Conservation (phyloP, 2,329 filamentous ascomycete species). For the Aspergillus glaucus region DNA sequence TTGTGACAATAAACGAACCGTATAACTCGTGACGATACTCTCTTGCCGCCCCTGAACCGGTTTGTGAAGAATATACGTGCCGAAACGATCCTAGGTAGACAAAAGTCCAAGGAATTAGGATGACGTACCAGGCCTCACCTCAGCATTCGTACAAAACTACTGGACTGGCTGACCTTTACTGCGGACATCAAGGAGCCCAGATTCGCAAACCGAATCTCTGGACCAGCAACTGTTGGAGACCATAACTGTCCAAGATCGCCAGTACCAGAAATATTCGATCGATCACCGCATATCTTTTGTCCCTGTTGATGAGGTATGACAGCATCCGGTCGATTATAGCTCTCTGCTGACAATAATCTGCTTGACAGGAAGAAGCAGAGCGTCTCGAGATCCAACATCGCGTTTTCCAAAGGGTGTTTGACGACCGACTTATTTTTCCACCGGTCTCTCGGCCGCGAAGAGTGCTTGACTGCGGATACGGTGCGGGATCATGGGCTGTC, state of each 20-base stretch:
- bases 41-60: slow-evolving; percentile 7
- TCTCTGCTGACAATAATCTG: slow-evolving; percentile 1
- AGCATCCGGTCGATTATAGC: slow-evolving; percentile 1
- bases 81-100: background rate
- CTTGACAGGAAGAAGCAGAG: slow-evolving; percentile 59
- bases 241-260: slow-evolving; percentile 55
- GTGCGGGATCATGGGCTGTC: slow-evolving; percentile 63
- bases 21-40: background rate
- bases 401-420: slow-evolving; percentile 59
- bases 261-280: slow-evolving; percentile 62
- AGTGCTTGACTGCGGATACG: slow-evolving; percentile 68
- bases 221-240: slow-evolving; percentile 56
- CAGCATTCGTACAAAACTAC: slow-evolving; percentile 2
- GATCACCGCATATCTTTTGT: slow-evolving; percentile 60
- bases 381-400: slow-evolving; percentile 59
- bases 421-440: slow-evolving; percentile 64
- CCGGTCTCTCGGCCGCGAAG: slow-evolving; percentile 52
- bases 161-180: slow-evolving; percentile 20
- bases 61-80: background rate
- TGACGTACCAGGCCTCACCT: slow-evolving; percentile 23
- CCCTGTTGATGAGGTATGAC: slow-evolving; percentile 63
- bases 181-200: slow-evolving; percentile 31
- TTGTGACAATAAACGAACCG: background rate
- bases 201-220: slow-evolving; percentile 45
- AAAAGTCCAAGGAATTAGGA: slow-evolving; percentile 13